A percentile compares a stretch with the other conserved stretches of the same genome.
Conservation (phyloP, 75 land plant genomes). For the Picea glauca region DNA sequence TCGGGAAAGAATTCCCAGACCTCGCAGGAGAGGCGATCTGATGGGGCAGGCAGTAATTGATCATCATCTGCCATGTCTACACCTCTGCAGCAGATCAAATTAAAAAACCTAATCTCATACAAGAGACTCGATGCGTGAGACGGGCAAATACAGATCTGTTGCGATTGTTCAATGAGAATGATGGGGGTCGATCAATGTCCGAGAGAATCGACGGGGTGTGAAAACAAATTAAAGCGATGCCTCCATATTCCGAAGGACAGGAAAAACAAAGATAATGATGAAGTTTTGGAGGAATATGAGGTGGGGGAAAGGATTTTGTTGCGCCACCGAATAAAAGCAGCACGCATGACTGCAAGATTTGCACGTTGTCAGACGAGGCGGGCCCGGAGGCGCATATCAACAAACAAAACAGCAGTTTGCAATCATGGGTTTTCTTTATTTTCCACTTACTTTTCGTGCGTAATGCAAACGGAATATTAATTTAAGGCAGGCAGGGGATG, state of each 20-base stretch:
- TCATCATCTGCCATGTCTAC: background rate
- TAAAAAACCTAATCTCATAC: too few species aligned
- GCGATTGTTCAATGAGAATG: too few species aligned
- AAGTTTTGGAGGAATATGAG: background rate
- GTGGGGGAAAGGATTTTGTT: background rate
- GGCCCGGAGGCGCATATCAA: too few species aligned
- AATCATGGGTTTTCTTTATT: background rate
- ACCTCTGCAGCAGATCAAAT: too few species aligned
- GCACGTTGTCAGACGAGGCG: too few species aligned
- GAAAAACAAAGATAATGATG: background rate
- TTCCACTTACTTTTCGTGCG: background rate
- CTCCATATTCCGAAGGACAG: background rate
- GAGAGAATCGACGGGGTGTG: background rate
- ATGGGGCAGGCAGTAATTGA: background rate
- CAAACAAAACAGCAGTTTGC: background rate
- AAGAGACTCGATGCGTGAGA: too few species aligned
- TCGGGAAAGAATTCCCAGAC: background rate
- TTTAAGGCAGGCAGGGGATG: too few species aligned
- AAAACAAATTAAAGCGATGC: background rate
- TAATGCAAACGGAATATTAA: too few species aligned
- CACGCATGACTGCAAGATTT: too few species aligned
- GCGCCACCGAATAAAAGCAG: background rate
- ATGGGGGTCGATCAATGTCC: background rate
- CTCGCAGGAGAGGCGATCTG: background rate
- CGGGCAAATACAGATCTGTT: too few species aligned